Percentiles rank a stretch among this genome's conserved stretches.
Conservation (phyloP, 1,139 yeast species). For the Nakaseomyces glabratus region DNA sequence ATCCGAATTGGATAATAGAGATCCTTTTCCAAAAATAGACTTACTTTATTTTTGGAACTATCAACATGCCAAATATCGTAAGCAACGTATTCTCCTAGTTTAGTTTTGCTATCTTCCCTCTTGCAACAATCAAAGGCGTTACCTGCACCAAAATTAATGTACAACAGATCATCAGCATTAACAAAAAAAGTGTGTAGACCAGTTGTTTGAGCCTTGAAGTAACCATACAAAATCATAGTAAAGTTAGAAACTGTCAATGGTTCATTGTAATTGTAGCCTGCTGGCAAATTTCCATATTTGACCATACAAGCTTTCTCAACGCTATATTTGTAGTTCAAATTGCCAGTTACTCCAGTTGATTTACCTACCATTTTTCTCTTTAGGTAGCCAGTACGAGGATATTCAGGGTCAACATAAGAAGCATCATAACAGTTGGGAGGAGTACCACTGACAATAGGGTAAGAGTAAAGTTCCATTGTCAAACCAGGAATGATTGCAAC, state of each 20-base stretch:
- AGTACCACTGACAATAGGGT: no score
- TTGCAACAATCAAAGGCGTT: slow-evolving; percentile 1
- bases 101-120: not conserved
- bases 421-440: no score
- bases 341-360: not conserved
- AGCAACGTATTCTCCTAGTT: not conserved
- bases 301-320: not conserved
- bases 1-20: not conserved
- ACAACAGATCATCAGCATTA: not conserved
- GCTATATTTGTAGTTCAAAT: not conserved
- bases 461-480: no score
- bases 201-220: not conserved
- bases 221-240: slow-evolving; percentile 1
- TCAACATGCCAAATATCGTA: not conserved
- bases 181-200: not conserved
- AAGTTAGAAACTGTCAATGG: not conserved
- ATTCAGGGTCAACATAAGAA: no score
- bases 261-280: not conserved
- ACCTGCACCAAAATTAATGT: not conserved
- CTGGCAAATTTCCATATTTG: not conserved
- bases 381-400: not conserved
- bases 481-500: no score
- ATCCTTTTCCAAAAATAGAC: not conserved
- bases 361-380: not conserved
- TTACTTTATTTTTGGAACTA: not conserved